phyloP scores from a whole-genome alignment of 768 basidiomycete species.

The Pleurotus giganteus region DNA sequence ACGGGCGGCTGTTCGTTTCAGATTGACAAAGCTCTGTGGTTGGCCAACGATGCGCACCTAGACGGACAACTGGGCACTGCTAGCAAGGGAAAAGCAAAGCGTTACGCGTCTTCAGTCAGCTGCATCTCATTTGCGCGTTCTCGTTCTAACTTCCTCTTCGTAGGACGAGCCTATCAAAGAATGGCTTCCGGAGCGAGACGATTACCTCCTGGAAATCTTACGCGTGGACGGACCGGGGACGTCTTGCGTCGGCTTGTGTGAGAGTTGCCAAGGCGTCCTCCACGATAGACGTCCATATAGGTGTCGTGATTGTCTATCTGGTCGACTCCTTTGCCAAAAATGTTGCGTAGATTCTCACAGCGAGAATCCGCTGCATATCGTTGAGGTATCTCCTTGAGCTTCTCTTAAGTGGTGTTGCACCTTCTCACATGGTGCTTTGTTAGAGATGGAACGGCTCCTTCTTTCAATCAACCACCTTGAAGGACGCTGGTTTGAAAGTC shows the following conservation, averaged over 20 bases:
- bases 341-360: constrained; percentile 11
- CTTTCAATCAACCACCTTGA: constrained; percentile 13
- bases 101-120: not conserved
- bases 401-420: not conserved
- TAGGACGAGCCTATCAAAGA: not conserved
- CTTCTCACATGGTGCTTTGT: not conserved
- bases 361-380: constrained; percentile 11
- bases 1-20: not conserved
- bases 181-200: not conserved
- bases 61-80: too few relatives aligned
- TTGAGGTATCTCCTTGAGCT: constrained; percentile 11
- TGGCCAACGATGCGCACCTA: not conserved
- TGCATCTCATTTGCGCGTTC: not conserved
- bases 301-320: constrained; percentile 14
- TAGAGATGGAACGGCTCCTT: constrained; percentile 18
- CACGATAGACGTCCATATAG: not conserved
- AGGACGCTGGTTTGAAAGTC: constrained; percentile 16
- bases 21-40: not conserved
- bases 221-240: not conserved
- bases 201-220: constrained; percentile 7
- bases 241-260: constrained; percentile 2
- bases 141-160: not conserved
- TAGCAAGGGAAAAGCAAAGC: not conserved
- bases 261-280: not conserved
- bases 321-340: not conserved